These are phyloP conservation scores for Lepidopterella palustris DNA, from an alignment of 495 filamentous ascomycete species.

Conservation along the genomic window DNA sequence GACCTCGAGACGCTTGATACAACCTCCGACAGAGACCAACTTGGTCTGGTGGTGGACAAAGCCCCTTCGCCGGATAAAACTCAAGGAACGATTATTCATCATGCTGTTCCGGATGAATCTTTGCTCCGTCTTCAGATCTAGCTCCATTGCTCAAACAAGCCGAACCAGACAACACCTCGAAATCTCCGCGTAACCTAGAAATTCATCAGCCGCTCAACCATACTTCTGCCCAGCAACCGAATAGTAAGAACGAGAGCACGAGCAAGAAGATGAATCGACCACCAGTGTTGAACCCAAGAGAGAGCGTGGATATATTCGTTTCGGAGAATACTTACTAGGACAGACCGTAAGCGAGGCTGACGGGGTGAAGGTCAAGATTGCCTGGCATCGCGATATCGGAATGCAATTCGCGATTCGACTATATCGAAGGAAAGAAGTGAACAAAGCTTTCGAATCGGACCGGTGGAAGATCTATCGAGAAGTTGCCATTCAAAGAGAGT, in stretches of 20 bases:
- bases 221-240: not conserved
- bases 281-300: not conserved
- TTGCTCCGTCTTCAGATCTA: not conserved
- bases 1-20: not conserved
- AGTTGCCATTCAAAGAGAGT: conserved; percentile 77
- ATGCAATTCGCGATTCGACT: conserved; percentile 97
- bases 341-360: conserved; percentile 96
- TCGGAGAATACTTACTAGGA: conserved; percentile 90
- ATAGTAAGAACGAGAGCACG: not conserved
- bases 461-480: too few species aligned
- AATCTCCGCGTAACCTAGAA: not conserved
- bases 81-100: not conserved
- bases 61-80: not conserved
- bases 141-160: not conserved
- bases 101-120: not conserved
- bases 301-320: conserved; percentile 65
- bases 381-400: conserved; percentile 91
- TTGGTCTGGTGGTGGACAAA: not conserved
- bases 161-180: not conserved
- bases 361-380: conserved; percentile 96
- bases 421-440: conserved; percentile 77
- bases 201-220: not conserved
- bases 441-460: conserved; percentile 41
- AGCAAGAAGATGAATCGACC: not conserved
- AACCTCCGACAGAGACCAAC: not conserved